phyloP scores from a whole-genome alignment of 1,284 basidiomycete genomes.

The Hemileia vastatrix region DNA sequence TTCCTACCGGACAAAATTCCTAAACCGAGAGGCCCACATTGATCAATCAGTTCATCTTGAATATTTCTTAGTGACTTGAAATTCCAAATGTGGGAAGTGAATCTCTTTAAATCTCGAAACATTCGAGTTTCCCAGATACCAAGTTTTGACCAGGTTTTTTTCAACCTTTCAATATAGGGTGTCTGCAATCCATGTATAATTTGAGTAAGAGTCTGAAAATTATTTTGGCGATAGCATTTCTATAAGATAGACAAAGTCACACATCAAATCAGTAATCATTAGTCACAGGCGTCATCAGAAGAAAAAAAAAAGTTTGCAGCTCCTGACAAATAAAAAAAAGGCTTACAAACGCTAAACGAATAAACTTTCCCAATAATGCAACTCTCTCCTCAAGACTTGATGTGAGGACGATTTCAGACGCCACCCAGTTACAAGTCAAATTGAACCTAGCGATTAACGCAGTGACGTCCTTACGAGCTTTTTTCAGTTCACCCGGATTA shows the following conservation, averaged over 20 bases:
- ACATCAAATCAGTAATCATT: background rate
- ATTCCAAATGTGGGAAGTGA: conserved; percentile 59
- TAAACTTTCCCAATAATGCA: conserved; percentile 63
- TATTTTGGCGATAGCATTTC: conserved; percentile 73
- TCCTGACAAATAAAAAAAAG: background rate
- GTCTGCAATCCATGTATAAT: conserved; percentile 68
- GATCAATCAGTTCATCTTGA: conserved; percentile 57
- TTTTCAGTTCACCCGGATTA: background rate
- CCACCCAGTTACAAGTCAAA: conserved; percentile 68
- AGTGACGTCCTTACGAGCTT: conserved; percentile 50
- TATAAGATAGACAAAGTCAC: conserved; percentile 41
- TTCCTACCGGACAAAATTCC: background rate
- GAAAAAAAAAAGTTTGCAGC: conserved; percentile 9
- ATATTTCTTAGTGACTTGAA: conserved; percentile 63
- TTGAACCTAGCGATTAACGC: conserved; percentile 79
- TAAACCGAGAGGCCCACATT: conserved; percentile 33
- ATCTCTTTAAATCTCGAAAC: conserved; percentile 62
- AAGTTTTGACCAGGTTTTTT: conserved; percentile 58
- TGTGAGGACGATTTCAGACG: conserved; percentile 55
- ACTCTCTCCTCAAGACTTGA: conserved; percentile 53
- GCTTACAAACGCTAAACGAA: conserved; percentile 74
- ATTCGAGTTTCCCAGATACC: conserved; percentile 65
- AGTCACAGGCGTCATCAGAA: background rate
- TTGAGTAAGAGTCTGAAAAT: conserved; percentile 69
- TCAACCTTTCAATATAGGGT: conserved; percentile 63